These are phyloP conservation scores for Podaxis sp. DNA, from an alignment of 768 basidiomycete species.

Conservation along the genomic window DNA sequence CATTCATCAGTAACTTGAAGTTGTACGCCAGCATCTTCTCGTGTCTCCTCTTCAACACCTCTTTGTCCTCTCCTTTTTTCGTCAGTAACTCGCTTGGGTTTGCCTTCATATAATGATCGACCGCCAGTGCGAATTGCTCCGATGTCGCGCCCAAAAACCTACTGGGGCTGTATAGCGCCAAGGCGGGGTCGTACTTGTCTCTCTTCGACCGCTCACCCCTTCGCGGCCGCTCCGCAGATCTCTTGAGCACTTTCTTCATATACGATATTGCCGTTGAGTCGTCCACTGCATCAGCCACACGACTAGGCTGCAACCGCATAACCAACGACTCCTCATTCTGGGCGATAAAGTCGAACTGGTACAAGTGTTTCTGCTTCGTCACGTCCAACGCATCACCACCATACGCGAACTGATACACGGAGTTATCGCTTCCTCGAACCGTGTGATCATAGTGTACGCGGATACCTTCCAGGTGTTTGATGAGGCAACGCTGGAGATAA, in stretches of 20 bases:
- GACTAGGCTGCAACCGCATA: conserved; percentile 61
- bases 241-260: conserved; percentile 91
- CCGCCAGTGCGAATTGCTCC: conserved; percentile 79
- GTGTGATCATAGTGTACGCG: conserved; percentile 98
- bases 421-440: conserved; percentile 90
- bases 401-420: conserved; percentile 94
- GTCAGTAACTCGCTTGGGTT: conserved; percentile 54
- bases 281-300: conserved; percentile 55
- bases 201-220: conserved; percentile 43
- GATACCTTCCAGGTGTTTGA: conserved; percentile 97
- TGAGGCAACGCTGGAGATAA: conserved; percentile 95
- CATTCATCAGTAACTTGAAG: conserved; percentile 83
- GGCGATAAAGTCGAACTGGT: conserved; percentile 90
- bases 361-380: conserved; percentile 93
- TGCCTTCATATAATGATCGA: conserved; percentile 73
- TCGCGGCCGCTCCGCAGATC: conserved; percentile 41
- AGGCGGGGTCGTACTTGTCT: conserved; percentile 62
- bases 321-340: conserved; percentile 80
- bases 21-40: conserved; percentile 42
- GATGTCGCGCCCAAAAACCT: conserved; percentile 87
- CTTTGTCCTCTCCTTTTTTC: conserved; percentile 29
- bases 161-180: conserved; percentile 75
- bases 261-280: conserved; percentile 63
- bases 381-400: conserved; percentile 97
- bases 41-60: conserved; percentile 38